These are phyloP conservation scores for Celoporthe dispersa DNA, from an alignment of 2,329 filamentous ascomycete genomes.

Conservation along the genomic window DNA sequence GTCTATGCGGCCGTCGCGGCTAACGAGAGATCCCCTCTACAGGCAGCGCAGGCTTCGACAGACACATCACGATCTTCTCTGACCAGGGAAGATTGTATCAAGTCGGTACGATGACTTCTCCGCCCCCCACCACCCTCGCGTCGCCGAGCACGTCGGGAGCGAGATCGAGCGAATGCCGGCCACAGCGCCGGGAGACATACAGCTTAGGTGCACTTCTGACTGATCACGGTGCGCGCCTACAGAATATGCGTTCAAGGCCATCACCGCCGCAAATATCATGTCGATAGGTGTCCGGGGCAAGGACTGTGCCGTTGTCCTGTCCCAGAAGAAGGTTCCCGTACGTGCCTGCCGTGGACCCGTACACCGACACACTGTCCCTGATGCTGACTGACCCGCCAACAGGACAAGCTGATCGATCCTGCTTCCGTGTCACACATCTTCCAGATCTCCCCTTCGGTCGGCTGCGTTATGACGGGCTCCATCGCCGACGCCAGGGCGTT, in stretches of 20 bases:
- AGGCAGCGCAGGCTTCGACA: conserved; percentile 91
- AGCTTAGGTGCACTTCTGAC: background rate
- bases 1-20: conserved; percentile 26
- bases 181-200: background rate
- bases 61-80: conserved; percentile 99
- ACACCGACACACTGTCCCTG: conserved; percentile 26
- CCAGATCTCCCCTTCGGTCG: conserved; percentile 92
- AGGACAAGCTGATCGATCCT: conserved; percentile 99
- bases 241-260: conserved; percentile 99
- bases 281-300: conserved; percentile 95
- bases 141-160: background rate
- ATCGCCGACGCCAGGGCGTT: conserved; percentile 96
- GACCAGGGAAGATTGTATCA: conserved; percentile 98
- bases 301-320: conserved; percentile 94
- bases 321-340: conserved; percentile 99
- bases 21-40: conserved; percentile 36
- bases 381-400: conserved; percentile 43
- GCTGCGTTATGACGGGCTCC: conserved; percentile 97
- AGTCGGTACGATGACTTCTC: conserved; percentile 76
- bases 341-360: conserved; percentile 44
- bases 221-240: conserved; percentile 32
- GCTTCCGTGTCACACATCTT: conserved; percentile 97
- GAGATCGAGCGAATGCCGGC: background rate
- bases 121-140: background rate
- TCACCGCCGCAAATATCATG: conserved; percentile 99